Conservation (phyloP, 2,329 filamentous ascomycete genomes). For the Colletotrichum lindemuthianum region DNA sequence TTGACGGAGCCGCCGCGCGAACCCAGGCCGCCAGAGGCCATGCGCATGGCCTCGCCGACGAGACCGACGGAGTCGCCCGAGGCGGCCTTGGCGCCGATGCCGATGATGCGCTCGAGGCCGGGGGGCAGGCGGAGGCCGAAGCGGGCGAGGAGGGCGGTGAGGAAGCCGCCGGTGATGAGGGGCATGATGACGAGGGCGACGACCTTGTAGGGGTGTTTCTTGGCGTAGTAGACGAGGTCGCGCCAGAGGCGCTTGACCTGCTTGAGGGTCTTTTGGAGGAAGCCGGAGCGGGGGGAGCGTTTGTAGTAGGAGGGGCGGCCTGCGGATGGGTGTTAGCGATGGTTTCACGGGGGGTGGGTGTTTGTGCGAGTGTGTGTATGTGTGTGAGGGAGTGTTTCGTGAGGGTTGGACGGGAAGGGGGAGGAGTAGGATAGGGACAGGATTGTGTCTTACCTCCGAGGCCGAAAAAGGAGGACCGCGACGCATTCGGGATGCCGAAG, state of each 20-base stretch:
- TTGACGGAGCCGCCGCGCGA: slow-evolving; percentile 40
- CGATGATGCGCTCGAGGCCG: slow-evolving; percentile 67
- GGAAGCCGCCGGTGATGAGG: slow-evolving; percentile 82
- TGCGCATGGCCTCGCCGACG: slow-evolving; percentile 64
- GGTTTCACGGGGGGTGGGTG: neutral
- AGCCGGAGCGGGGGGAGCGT: slow-evolving; percentile 82
- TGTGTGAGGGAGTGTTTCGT: slow-evolving; percentile 1
- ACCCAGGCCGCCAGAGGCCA: slow-evolving; percentile 53
- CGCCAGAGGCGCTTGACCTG: slow-evolving; percentile 83
- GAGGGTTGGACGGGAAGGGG: neutral
- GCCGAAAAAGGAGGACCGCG: slow-evolving; percentile 58
- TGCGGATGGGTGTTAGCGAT: slow-evolving; percentile 16
- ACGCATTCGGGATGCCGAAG: slow-evolving; percentile 57
- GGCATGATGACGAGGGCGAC: slow-evolving; percentile 90
- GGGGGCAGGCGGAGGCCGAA: slow-evolving; percentile 83
- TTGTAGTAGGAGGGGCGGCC: slow-evolving; percentile 76
- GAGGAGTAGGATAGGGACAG: slow-evolving; percentile 33
- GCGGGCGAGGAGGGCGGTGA: slow-evolving; percentile 79
- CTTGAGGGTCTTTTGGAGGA: slow-evolving; percentile 77
- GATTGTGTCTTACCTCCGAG: slow-evolving; percentile 46
- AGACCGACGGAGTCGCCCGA: slow-evolving; percentile 59
- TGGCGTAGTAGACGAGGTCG: slow-evolving; percentile 83
- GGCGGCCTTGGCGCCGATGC: slow-evolving; percentile 60
- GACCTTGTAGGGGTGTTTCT: slow-evolving; percentile 86
- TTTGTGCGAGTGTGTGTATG: neutral